Conservation (phyloP, 805 yeast species). For the Kluyveromyces starmeri region DNA sequence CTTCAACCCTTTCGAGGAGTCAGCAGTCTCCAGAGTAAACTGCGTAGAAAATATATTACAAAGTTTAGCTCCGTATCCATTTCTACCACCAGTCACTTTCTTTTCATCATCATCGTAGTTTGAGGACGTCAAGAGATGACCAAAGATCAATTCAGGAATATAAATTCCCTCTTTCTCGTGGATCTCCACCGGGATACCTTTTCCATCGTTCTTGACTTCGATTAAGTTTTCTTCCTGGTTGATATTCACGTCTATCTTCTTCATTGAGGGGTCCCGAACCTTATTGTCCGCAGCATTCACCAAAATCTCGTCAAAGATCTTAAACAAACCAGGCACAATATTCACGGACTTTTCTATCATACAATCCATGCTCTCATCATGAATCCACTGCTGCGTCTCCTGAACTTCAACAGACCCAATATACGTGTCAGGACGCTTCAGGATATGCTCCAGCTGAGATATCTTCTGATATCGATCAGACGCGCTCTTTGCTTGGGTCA, state of each 20-base stretch:
- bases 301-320: constrained; percentile 92
- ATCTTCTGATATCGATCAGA: constrained; percentile 84
- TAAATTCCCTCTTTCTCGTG: constrained; percentile 87
- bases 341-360: constrained; percentile 56
- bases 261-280: constrained; percentile 89
- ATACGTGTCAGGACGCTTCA: constrained; percentile 96
- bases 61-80: constrained; percentile 95
- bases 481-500: constrained; percentile 32
- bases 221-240: constrained; percentile 67
- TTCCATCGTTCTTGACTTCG: constrained; percentile 84
- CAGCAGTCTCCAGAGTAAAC: constrained; percentile 84
- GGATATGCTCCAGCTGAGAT: constrained; percentile 90
- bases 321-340: constrained; percentile 92
- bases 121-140: constrained; percentile 87
- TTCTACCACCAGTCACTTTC: constrained; percentile 97
- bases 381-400: constrained; percentile 78
- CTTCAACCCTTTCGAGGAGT: constrained; percentile 47
- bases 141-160: constrained; percentile 94
- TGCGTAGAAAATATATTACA: constrained; percentile 93
- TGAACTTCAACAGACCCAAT: constrained; percentile 88
- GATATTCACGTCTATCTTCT: constrained; percentile 71
- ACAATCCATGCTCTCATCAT: constrained; percentile 51
- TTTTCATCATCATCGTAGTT: constrained; percentile 93
- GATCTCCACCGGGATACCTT: constrained; percentile 90
- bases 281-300: constrained; percentile 99